These are phyloP conservation scores for Lactifluus volemus DNA, from an alignment of 768 basidiomycete species.

Conservation along the genomic window DNA sequence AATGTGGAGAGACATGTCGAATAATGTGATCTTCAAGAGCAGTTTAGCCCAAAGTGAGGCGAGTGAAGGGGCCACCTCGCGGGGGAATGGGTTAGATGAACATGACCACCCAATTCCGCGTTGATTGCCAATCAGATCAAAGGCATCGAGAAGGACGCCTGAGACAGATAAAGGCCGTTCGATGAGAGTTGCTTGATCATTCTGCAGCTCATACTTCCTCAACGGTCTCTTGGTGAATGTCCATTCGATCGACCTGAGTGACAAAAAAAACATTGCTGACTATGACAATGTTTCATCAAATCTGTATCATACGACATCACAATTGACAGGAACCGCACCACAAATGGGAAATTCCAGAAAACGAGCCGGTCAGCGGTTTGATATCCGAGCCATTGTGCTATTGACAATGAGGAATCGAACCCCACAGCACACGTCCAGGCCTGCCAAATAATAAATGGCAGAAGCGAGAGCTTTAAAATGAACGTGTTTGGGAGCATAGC, in stretches of 20 bases:
- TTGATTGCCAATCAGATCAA: constrained; percentile 12
- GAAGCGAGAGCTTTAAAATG: background rate
- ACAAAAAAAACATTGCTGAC: background rate
- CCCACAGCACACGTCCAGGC: background rate
- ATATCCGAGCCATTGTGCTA: background rate
- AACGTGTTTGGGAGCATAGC: constrained; percentile 2
- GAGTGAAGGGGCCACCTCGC: background rate
- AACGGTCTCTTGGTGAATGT: constrained; percentile 2
- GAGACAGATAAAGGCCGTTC: constrained; percentile 1
- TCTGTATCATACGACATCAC: background rate
- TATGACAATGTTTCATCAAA: background rate
- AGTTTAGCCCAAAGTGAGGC: background rate
- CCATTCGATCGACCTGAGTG: constrained; percentile 5
- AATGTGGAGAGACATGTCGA: background rate
- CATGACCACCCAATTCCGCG: constrained; percentile 16
- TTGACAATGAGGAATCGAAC: background rate
- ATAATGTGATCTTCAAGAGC: background rate
- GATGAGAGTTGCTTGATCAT: background rate
- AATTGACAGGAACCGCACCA: background rate
- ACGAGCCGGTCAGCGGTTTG: background rate
- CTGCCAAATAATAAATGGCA: constrained; percentile 5
- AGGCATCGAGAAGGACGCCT: constrained; percentile 7
- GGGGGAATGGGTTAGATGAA: constrained; percentile 2
- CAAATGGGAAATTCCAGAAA: background rate
- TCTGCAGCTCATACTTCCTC: background rate